Conservation (phyloP, 1,139 yeast species). For the Yamadazyma triangularis region DNA sequence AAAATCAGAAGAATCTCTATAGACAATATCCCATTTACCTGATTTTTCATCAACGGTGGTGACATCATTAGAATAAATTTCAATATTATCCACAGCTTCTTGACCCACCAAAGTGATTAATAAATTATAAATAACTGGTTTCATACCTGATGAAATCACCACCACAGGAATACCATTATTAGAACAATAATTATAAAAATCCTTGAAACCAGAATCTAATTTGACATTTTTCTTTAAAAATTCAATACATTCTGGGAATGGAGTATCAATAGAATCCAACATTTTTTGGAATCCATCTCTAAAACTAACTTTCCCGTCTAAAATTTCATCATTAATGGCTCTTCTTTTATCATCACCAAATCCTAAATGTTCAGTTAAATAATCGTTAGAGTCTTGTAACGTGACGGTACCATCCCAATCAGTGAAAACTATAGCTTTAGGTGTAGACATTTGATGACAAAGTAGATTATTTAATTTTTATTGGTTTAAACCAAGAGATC, state of each 20-base stretch:
- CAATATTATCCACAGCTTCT: slow-evolving; percentile 67
- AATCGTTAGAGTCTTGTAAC: slow-evolving; percentile 84
- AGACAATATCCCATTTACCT: slow-evolving; percentile 77
- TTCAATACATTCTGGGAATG: slow-evolving; percentile 81
- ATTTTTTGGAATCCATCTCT: slow-evolving; percentile 79
- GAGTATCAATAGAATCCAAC: slow-evolving; percentile 73
- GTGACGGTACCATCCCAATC: slow-evolving; percentile 99
- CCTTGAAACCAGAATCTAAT: slow-evolving; percentile 87
- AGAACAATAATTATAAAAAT: slow-evolving; percentile 76
- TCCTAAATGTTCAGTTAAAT: slow-evolving; percentile 82
- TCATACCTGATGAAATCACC: slow-evolving; percentile 89
- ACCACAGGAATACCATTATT: slow-evolving; percentile 69
- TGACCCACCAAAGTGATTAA: slow-evolving; percentile 70
- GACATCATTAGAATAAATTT: slow-evolving; percentile 80
- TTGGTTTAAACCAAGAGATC: too few relatives aligned
- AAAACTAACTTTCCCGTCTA: slow-evolving; percentile 66
- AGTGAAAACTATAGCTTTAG: slow-evolving; percentile 78
- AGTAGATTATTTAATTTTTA: too few relatives aligned
- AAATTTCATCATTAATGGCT: slow-evolving; percentile 65
- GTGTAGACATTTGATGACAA: slow-evolving; percentile 11
- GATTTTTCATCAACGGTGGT: slow-evolving; percentile 27
- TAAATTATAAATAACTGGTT: slow-evolving; percentile 78
- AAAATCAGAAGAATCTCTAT: slow-evolving; percentile 77
- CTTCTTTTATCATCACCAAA: slow-evolving; percentile 70
- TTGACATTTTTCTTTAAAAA: slow-evolving; percentile 54